Evolutionary conservation across 306 rosid genomes (phyloP).

Genomic region (Trichosanthes truncata): DNA sequence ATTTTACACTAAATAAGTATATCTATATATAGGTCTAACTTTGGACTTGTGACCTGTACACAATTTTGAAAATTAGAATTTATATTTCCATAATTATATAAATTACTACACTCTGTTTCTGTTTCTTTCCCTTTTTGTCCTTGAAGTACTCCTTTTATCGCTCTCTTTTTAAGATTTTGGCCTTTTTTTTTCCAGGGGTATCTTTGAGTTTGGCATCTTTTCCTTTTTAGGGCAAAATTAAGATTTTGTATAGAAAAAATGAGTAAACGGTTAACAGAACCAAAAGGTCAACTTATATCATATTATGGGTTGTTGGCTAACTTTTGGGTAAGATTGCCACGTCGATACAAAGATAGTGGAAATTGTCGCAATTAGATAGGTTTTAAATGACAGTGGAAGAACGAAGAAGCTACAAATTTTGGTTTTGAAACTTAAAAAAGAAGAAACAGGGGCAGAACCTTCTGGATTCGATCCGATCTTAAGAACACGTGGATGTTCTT

Average conservation of each 20-base stretch:
- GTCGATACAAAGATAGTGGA: background rate
- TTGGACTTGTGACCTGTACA: too few relatives aligned
- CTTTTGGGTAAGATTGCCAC: constrained; percentile 1
- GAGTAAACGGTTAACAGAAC: background rate
- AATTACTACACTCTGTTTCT: too few relatives aligned
- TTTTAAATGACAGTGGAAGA: background rate
- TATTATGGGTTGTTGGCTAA: background rate
- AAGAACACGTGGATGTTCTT: background rate
- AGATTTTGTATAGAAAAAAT: background rate
- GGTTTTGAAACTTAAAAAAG: background rate
- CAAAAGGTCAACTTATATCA: background rate
- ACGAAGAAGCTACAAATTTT: background rate
- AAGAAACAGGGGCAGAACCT: background rate
- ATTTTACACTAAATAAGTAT: too few relatives aligned
- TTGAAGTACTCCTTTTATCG: background rate
- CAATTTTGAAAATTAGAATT: too few relatives aligned
- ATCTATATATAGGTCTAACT: too few relatives aligned
- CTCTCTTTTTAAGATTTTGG: background rate
- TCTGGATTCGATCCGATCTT: background rate
- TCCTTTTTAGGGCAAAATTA: background rate
- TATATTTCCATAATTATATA: too few relatives aligned
- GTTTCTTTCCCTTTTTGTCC: too few relatives aligned
- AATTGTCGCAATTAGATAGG: background rate
- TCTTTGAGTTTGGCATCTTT: background rate
- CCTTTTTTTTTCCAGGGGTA: background rate